Percentiles rank a stretch among this genome's conserved stretches.
Evolutionary conservation across 352 stramenopile species (phyloP).

Genomic region (Saprolegnia parasitica): DNA sequence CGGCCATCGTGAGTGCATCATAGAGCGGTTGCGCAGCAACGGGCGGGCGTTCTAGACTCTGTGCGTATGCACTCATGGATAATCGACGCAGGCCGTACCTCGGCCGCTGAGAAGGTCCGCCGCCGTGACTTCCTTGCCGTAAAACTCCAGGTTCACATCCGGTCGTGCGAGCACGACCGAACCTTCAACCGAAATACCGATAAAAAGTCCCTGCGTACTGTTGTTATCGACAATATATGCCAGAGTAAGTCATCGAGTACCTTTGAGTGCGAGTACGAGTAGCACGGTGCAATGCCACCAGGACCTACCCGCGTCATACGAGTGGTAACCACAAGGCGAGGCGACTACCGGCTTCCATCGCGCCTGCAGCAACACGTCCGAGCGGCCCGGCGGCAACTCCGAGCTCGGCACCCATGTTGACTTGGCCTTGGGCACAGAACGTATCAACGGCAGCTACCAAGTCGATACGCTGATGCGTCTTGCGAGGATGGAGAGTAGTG

Average conservation of each 20-base stretch:
- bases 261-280: conserved; percentile 91
- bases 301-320: conserved; percentile 32
- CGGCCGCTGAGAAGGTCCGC: conserved; percentile 64
- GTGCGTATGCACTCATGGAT: not conserved
- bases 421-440: conserved; percentile 78
- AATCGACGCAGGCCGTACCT: too few relatives aligned
- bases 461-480: not conserved
- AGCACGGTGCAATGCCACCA: conserved; percentile 72
- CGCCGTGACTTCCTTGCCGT: conserved; percentile 68
- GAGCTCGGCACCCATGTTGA: conserved; percentile 89
- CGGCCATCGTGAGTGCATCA: conserved; percentile 63
- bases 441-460: conserved; percentile 57
- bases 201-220: conserved; percentile 69
- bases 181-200: conserved; percentile 86
- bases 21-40: conserved; percentile 81
- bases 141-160: conserved; percentile 91
- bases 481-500: too few relatives aligned
- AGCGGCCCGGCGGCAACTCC: conserved; percentile 83
- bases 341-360: conserved; percentile 55
- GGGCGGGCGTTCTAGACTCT: conserved; percentile 56
- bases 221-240: conserved; percentile 10
- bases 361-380: conserved; percentile 78
- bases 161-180: conserved; percentile 83
- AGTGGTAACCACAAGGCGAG: conserved; percentile 9
- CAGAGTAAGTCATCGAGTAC: not conserved